Evolutionary conservation across 139 green algal species (phyloP), one percentile per base, ranked within the genome.

Genomic region (Zygnema circumcarinatum): DNA sequence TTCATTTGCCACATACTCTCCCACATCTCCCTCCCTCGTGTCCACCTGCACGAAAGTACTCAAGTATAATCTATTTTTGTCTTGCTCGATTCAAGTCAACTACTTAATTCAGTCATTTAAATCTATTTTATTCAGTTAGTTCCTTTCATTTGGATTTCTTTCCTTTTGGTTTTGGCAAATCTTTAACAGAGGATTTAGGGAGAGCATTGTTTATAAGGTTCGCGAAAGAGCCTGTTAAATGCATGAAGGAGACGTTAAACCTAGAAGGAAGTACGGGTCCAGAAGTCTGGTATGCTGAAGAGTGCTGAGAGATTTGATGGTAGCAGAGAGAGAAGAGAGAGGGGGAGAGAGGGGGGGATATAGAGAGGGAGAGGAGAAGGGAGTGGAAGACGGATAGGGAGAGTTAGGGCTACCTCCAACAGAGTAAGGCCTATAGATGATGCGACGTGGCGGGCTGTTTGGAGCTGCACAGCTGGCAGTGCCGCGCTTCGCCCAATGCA

Each of bases 1-100:
- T 75, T 87, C 79, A 62, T 90, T 90, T 0, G 86, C 86, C 16
- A 90, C 68, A 81, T 90, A 90, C 25, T 83, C 86, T 31, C 29
- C 36, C 79, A 87, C 38, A 29, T 83, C 38, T 21, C 79, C 86
- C 86, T 90, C 86, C 22, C 25, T 62, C 39, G 85, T 90, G 38
- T 67, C 76, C 85, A 90, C 76, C 85, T 90, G 85, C 52, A 21
- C 0, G 1, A 1, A 76, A 76, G 0, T 32, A 52, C 1, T 0
- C 29, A 72, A 1, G 2, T 0, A 72, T 47, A 0, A 21, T 73
- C 31, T 2, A 72, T 74, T 32, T 20, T 2, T 2, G 76, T 16
- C 7, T 2, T 2, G 33, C 22, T 25, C 36, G 25, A 11, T 79
- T 79, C 33, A 33, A 52, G 69, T 32, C 16, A 16, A 35, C 69